Conservation (phyloP, 208 protist species). For the Balamuthia mandrillaris region DNA sequence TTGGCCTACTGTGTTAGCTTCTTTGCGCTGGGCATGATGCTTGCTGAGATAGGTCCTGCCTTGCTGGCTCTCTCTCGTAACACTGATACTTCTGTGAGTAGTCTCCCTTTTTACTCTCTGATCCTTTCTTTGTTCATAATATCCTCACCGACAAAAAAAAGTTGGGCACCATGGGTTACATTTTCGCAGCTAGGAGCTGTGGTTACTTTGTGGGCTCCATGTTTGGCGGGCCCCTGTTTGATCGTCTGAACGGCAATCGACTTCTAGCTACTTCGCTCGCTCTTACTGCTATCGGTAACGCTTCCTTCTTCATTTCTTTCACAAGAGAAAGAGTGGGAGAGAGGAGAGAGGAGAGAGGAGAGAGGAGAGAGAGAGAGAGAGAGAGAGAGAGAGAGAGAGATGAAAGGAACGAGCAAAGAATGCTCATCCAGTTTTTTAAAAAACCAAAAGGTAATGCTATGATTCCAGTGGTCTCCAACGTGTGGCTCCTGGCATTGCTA, state of each 20-base stretch:
- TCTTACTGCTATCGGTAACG: not conserved
- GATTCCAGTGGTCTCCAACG: constrained; percentile 12
- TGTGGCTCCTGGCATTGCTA: not conserved
- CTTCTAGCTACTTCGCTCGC: not conserved
- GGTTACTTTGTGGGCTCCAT: constrained; percentile 17
- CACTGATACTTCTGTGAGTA: not conserved
- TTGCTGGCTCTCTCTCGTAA: constrained; percentile 6
- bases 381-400: too few species aligned
- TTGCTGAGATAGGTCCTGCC: not conserved
- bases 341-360: too few species aligned
- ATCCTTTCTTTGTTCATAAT: not conserved
- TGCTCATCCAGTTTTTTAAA: not conserved
- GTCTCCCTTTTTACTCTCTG: not conserved
- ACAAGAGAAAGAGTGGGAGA: not conserved
- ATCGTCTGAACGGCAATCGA: constrained; percentile 3
- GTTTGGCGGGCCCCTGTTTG: constrained; percentile 25
- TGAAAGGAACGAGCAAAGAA: not conserved
- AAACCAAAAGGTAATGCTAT: not conserved
- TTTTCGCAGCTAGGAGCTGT: not conserved
- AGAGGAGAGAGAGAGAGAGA: too few species aligned
- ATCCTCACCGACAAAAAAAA: not conserved
- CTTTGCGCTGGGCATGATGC: not conserved
- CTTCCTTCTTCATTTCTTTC: not conserved
- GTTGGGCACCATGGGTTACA: not conserved
- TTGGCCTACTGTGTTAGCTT: constrained; percentile 14